These are phyloP conservation scores for Fusarium foetens DNA, from an alignment of 2,329 filamentous ascomycete species.

Conservation along the genomic window DNA sequence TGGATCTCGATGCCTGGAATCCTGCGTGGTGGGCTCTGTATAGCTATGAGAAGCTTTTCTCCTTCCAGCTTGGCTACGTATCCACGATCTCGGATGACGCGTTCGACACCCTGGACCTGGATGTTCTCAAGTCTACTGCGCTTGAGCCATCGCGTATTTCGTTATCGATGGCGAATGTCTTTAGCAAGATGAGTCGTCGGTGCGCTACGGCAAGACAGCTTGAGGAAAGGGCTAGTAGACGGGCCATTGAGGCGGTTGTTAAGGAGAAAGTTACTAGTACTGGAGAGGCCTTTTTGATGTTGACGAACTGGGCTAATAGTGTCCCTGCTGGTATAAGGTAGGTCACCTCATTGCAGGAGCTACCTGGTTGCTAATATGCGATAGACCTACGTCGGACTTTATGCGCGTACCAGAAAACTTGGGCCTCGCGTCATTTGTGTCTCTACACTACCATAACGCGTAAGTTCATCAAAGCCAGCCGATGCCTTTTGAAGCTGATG, in stretches of 20 bases:
- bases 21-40: conserved; percentile 6
- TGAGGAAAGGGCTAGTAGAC: neutral
- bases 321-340: neutral
- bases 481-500: rapidly evolving
- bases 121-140: rapidly evolving
- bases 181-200: neutral
- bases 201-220: conserved; percentile 7
- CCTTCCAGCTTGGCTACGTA: neutral
- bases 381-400: neutral
- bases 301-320: neutral
- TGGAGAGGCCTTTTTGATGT: conserved; percentile 1
- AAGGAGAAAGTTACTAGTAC: neutral
- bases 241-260: neutral
- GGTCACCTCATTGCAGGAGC: rapidly evolving
- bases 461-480: rapidly evolving
- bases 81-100: neutral
- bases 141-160: rapidly evolving
- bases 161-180: neutral
- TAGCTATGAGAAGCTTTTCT: conserved; percentile 9
- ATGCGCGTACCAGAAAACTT: neutral
- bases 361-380: rapidly evolving
- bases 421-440: neutral
- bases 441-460: conserved; percentile 8
- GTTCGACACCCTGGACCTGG: neutral
- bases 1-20: neutral